phyloP scores from a whole-genome alignment of 2,329 filamentous ascomycete genomes.

The Penicillium polonicum region DNA sequence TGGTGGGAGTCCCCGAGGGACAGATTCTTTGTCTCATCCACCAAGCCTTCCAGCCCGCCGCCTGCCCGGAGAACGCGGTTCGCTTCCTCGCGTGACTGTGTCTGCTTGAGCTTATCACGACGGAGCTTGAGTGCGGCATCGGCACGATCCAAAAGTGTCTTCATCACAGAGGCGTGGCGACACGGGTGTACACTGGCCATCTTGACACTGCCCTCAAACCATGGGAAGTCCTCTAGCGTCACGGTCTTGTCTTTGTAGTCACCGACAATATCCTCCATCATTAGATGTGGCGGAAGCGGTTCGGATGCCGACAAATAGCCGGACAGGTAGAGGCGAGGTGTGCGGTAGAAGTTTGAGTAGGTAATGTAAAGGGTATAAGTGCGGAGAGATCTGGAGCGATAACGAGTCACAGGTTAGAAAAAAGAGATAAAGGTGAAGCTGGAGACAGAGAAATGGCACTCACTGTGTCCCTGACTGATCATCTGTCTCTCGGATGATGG shows the following conservation, averaged over 20 bases:
- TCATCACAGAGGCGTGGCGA: conserved; percentile 98
- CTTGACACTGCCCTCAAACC: conserved; percentile 86
- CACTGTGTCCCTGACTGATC: conserved; percentile 54
- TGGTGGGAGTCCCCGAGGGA: conserved; percentile 53
- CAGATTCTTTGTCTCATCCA: conserved; percentile 70
- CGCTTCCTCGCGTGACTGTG: conserved; percentile 46
- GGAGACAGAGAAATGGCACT: conserved; percentile 30
- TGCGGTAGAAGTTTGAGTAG: conserved; percentile 95
- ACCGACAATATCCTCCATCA: conserved; percentile 96
- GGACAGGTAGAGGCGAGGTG: conserved; percentile 89
- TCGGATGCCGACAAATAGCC: conserved; percentile 79
- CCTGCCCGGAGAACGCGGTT: conserved; percentile 21
- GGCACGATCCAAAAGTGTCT: conserved; percentile 89
- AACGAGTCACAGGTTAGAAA: conserved; percentile 10
- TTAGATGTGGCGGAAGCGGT: conserved; percentile 75
- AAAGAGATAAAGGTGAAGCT: background rate
- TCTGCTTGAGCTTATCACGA: conserved; percentile 73
- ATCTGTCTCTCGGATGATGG: conserved; percentile 78
- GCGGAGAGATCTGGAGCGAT: conserved; percentile 64
- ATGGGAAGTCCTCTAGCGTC: conserved; percentile 94
- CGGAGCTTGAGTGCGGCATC: conserved; percentile 89
- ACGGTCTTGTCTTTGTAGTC: conserved; percentile 99
- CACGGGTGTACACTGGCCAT: conserved; percentile 97
- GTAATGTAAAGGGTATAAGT: conserved; percentile 99
- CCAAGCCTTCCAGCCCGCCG: conserved; percentile 76